phyloP scores from a whole-genome alignment of 345 rosid species.

The Turnera subulata region DNA sequence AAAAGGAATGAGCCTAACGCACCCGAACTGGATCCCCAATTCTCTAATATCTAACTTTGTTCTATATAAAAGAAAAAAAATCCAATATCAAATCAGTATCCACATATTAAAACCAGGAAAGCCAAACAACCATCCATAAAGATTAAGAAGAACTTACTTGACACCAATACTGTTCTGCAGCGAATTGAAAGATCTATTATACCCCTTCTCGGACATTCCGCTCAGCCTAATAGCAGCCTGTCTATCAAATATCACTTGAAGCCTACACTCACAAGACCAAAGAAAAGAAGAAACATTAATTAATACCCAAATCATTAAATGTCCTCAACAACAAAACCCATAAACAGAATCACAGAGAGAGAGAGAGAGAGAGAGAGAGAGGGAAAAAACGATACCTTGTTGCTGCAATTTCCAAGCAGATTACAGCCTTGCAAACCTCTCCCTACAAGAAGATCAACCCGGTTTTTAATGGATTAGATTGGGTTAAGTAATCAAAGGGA shows the following conservation, averaged over 20 bases:
- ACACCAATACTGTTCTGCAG: constrained; percentile 73
- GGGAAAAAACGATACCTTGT: constrained; percentile 35
- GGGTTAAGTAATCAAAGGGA: not conserved
- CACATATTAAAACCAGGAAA: not conserved
- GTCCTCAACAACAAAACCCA: not conserved
- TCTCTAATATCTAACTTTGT: constrained; percentile 65
- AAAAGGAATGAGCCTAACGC: constrained; percentile 75
- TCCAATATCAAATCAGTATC: not conserved
- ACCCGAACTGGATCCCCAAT: constrained; percentile 84
- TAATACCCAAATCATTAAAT: not conserved
- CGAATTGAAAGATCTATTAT: constrained; percentile 70
- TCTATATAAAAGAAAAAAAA: constrained; percentile 28
- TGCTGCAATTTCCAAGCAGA: constrained; percentile 88
- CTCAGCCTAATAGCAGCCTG: constrained; percentile 66
- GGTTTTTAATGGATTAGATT: too few relatives aligned
- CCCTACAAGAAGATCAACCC: constrained; percentile 46
- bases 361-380: not conserved
- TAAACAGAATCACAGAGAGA: not conserved
- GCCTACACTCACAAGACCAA: constrained; percentile 28
- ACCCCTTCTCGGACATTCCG: constrained; percentile 91
- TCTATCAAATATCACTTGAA: constrained; percentile 66
- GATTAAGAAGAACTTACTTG: constrained; percentile 43
- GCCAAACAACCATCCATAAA: not conserved
- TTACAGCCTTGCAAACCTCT: constrained; percentile 84
- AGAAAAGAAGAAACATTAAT: not conserved